Conservation (phyloP, 2,329 filamentous ascomycete genomes). For the Ilyonectria destructans region DNA sequence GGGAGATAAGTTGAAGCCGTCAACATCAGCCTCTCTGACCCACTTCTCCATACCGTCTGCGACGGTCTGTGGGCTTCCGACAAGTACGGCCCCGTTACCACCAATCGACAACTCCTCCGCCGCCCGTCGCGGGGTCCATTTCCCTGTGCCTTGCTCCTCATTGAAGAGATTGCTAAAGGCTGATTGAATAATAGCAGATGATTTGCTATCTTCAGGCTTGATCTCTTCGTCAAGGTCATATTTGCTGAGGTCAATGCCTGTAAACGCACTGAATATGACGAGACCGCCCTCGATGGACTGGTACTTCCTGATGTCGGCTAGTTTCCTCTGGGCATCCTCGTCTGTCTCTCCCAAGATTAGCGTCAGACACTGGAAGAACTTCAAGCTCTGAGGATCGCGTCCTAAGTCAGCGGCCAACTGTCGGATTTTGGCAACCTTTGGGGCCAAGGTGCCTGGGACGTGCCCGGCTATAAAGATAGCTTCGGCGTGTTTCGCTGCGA, state of each 20-base stretch:
- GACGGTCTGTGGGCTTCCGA: constrained; percentile 28
- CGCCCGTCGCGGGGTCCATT: constrained; percentile 17
- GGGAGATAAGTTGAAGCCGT: constrained; percentile 33
- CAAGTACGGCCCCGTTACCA: constrained; percentile 20
- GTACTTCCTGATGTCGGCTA: constrained; percentile 17
- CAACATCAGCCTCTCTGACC: constrained; percentile 28
- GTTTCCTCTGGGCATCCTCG: constrained; percentile 17
- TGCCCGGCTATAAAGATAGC: constrained; percentile 73
- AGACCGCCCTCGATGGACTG: constrained; percentile 21
- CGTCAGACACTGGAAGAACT: constrained; percentile 26
- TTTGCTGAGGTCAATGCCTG: constrained; percentile 31
- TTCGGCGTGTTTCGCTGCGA: constrained; percentile 74
- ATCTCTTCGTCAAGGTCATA: constrained; percentile 27
- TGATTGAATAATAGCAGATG: constrained; percentile 21
- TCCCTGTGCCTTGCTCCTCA: neutral
- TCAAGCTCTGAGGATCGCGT: constrained; percentile 19
- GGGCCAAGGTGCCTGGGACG: constrained; percentile 27
- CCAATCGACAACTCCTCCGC: constrained; percentile 24
- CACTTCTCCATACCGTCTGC: constrained; percentile 32
- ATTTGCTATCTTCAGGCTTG: constrained; percentile 28
- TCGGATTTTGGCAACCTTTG: constrained; percentile 18
- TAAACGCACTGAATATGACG: constrained; percentile 31
- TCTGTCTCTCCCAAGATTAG: constrained; percentile 22
- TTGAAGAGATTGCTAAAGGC: constrained; percentile 24
- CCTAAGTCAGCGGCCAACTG: constrained; percentile 9